Conservation (phyloP, 2,329 filamentous ascomycete species). For the Tolypocladium amazonense region DNA sequence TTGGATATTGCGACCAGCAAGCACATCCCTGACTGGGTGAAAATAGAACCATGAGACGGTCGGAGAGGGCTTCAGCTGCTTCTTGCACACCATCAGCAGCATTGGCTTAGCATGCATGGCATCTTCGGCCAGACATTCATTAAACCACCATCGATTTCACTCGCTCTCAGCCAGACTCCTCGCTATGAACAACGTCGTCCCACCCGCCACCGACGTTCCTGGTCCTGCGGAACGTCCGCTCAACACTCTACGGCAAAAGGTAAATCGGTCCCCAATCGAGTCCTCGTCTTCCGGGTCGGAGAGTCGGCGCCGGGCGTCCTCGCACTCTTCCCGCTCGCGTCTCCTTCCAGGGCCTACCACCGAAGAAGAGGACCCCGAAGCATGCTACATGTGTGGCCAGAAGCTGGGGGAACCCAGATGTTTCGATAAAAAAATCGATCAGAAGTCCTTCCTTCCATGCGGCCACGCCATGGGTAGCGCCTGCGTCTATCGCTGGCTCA, state of each 20-base stretch:
- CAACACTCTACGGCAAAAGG: background rate
- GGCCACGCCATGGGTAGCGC: slow-evolving; percentile 14
- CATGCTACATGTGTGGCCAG: slow-evolving; percentile 5
- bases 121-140: background rate
- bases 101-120: slow-evolving; percentile 1
- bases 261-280: background rate
- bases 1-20: background rate
- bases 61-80: background rate
- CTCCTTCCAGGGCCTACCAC: background rate
- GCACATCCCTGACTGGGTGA: background rate
- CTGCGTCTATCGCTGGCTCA: slow-evolving; percentile 9
- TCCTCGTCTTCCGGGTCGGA: background rate
- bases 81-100: background rate
- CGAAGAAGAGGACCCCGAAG: background rate
- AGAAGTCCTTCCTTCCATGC: slow-evolving; percentile 12
- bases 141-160: background rate
- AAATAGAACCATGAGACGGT: background rate
- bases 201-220: background rate
- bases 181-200: background rate
- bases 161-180: background rate
- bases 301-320: accelerated
- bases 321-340: background rate
- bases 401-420: background rate
- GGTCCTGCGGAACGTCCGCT: background rate
- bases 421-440: slow-evolving; percentile 3